Conservation (phyloP, 2,329 filamentous ascomycete genomes). For the Nothophaeocryptopus gaeumannii region DNA sequence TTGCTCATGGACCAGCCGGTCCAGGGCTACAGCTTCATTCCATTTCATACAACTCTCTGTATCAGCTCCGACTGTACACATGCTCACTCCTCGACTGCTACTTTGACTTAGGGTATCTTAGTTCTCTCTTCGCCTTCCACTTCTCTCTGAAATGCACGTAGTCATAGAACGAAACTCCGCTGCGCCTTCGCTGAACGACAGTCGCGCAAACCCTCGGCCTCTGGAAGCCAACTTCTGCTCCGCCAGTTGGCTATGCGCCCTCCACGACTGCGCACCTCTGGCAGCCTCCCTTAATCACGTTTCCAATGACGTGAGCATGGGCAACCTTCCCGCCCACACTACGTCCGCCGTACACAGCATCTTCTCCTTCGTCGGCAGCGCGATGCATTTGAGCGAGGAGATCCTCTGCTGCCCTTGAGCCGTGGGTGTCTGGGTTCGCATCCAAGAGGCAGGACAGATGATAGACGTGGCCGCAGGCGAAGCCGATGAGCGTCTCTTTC, state of each 20-base stretch:
- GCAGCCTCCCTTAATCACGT: slow-evolving; percentile 45
- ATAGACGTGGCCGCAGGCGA: slow-evolving; percentile 78
- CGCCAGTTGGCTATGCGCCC: slow-evolving; percentile 10
- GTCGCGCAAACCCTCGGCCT: too few species aligned
- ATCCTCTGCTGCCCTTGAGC: slow-evolving; percentile 29
- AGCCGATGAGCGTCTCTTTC: slow-evolving; percentile 71
- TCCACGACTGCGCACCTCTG: slow-evolving; percentile 20
- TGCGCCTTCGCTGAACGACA: too few species aligned
- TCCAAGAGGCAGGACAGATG: slow-evolving; percentile 70
- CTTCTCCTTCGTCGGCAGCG: slow-evolving; percentile 46
- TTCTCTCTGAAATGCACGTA: too few species aligned
- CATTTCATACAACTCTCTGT: too few species aligned
- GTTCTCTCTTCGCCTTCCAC: too few species aligned
- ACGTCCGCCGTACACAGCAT: slow-evolving; percentile 43
- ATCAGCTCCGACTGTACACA: too few species aligned
- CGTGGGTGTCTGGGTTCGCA: slow-evolving; percentile 35
- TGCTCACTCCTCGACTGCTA: too few species aligned
- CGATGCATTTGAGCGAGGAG: slow-evolving; percentile 44
- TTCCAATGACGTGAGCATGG: slow-evolving; percentile 73
- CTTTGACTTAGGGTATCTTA: too few species aligned
- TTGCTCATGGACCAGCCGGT: too few species aligned
- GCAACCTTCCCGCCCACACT: slow-evolving; percentile 85
- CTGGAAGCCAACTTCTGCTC: neutral
- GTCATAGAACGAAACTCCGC: too few species aligned
- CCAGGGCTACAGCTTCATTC: too few species aligned